Conservation (phyloP, 345 rosid genomes). For the Rhodamnia argentea region DNA sequence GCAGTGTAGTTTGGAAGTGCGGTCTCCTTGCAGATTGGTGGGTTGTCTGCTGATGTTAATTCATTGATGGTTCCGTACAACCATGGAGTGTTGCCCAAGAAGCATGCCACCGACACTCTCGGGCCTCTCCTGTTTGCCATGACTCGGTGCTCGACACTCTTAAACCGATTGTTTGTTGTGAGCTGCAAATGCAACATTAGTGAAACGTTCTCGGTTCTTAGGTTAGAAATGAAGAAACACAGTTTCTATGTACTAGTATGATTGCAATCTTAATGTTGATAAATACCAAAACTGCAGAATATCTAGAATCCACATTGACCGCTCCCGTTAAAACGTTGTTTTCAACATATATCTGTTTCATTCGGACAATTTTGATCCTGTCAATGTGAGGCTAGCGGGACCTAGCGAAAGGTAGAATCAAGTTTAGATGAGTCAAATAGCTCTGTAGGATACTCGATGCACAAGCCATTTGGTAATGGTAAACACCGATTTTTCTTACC, state of each 20-base stretch:
- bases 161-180: not conserved
- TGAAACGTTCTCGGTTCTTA: not conserved
- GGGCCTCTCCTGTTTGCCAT: not conserved
- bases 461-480: too few relatives aligned
- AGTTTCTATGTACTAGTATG: rapidly evolving
- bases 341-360: too few relatives aligned
- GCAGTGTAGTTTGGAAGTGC: not conserved
- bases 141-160: not conserved
- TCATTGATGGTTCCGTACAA: not conserved
- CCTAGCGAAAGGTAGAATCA: too few relatives aligned
- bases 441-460: too few relatives aligned
- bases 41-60: not conserved
- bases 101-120: not conserved
- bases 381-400: too few relatives aligned
- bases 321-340: too few relatives aligned
- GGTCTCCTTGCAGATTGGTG: not conserved
- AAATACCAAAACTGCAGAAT: not conserved
- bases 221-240: not conserved
- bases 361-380: too few relatives aligned
- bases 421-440: too few relatives aligned
- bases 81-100: not conserved
- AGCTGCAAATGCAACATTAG: not conserved
- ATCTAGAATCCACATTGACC: too few relatives aligned
- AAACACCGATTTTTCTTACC: too few relatives aligned
- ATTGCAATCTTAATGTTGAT: not conserved